A percentile compares a stretch with the other conserved stretches of the same genome.
phyloP scores from a whole-genome alignment of 768 basidiomycete genomes.

The Lentinula sp. region DNA sequence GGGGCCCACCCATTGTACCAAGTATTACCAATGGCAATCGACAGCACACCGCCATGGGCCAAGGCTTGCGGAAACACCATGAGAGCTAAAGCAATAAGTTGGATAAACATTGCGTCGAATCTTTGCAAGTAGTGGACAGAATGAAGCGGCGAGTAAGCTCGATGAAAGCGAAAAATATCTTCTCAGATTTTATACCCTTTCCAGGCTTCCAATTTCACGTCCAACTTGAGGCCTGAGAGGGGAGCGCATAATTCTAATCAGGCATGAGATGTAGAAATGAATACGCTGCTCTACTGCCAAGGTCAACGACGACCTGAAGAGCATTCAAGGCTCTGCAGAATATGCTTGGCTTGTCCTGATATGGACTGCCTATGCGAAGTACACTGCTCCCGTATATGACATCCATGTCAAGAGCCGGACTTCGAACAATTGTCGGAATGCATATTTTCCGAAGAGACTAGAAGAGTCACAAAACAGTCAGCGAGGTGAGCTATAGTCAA shows the following conservation, averaged over 20 bases:
- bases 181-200: too few relatives aligned
- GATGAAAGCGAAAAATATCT: background rate
- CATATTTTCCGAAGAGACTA: background rate
- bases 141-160: background rate
- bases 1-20: conserved; percentile 37
- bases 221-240: too few relatives aligned
- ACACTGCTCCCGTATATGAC: background rate
- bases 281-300: background rate
- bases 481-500: background rate
- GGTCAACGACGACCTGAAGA: background rate
- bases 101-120: background rate
- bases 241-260: background rate
- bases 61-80: conserved; percentile 23
- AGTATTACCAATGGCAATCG: conserved; percentile 31
- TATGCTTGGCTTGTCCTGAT: background rate
- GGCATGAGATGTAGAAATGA: background rate
- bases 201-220: too few relatives aligned
- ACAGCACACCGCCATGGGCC: conserved; percentile 40
- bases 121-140: background rate
- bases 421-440: background rate
- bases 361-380: background rate
- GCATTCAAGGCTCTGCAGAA: background rate
- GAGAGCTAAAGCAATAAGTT: conserved; percentile 15
- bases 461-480: background rate
- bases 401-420: background rate